Evolutionary conservation across 169 alveolate species (phyloP).

Genomic region (Plasmodium malariae): DNA sequence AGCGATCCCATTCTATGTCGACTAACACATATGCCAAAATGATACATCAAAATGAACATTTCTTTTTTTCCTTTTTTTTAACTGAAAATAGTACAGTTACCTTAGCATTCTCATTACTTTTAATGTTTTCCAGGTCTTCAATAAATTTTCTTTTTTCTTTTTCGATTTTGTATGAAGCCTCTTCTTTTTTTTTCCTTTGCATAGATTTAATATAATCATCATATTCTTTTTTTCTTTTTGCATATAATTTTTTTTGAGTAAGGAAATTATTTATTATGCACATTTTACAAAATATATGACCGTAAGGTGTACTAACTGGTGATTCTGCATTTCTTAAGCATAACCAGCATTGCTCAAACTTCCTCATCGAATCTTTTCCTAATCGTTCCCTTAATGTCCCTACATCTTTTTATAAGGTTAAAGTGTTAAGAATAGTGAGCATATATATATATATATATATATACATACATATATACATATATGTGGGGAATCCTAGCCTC

Average conservation of each 20-base stretch:
- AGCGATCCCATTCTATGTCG: no score
- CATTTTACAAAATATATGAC: slow-evolving; percentile 94
- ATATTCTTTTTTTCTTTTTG: slow-evolving; percentile 44
- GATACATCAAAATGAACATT: slow-evolving; percentile 1
- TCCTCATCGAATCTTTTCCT: slow-evolving; percentile 92
- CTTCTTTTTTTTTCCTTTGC: slow-evolving; percentile 78
- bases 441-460: neutral
- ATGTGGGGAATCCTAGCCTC: neutral
- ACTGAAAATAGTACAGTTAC: slow-evolving; percentile 32
- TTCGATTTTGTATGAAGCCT: slow-evolving; percentile 64
- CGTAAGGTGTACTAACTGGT: slow-evolving; percentile 93
- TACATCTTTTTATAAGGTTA: slow-evolving; percentile 78
- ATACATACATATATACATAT: neutral
- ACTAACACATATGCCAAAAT: no score
- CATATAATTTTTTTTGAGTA: slow-evolving; percentile 87
- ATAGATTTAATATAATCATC: slow-evolving; percentile 28
- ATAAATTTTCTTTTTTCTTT: slow-evolving; percentile 44
- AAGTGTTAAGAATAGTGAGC: neutral
- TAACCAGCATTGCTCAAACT: slow-evolving; percentile 93
- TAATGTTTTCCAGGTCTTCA: slow-evolving; percentile 62
- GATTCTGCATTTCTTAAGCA: slow-evolving; percentile 90
- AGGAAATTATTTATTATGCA: slow-evolving; percentile 92
- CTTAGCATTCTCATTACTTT: slow-evolving; percentile 61
- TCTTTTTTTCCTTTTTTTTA: slow-evolving; percentile 11
- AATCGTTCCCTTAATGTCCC: slow-evolving; percentile 91